A percentile compares a stretch with the other conserved stretches of the same genome.
Evolutionary conservation across 2,329 filamentous ascomycete genomes (phyloP).

Genomic region (Talaromyces pinophilus): DNA sequence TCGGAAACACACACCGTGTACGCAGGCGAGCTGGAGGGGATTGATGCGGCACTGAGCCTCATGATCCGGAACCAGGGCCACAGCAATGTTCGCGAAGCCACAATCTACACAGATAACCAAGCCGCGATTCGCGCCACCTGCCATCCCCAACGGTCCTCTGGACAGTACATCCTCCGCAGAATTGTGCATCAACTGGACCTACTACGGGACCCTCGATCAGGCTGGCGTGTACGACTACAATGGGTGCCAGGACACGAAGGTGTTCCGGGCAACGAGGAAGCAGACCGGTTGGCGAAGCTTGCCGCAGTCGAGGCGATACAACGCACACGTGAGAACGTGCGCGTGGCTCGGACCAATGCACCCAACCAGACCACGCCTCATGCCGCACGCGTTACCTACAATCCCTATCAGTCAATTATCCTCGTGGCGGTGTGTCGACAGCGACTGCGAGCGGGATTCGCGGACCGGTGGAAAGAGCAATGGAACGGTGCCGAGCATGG

Average conservation of each 20-base stretch:
- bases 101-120: conserved; percentile 39
- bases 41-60: neutral
- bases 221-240: neutral
- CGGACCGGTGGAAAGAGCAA: conserved; percentile 1
- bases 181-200: neutral
- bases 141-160: conserved; percentile 31
- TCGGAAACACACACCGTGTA: neutral
- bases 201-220: neutral
- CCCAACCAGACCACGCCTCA: neutral
- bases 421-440: neutral
- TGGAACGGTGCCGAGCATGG: neutral
- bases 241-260: neutral
- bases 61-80: too few species aligned
- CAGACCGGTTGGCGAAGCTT: neutral
- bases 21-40: neutral
- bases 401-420: neutral
- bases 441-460: neutral
- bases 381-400: neutral
- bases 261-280: neutral
- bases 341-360: neutral
- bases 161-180: conserved; percentile 28
- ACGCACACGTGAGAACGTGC: conserved; percentile 17
- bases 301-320: neutral
- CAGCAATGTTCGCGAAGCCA: too few species aligned
- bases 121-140: conserved; percentile 34